Conservation (phyloP, 805 yeast species). For the Priceomyces haplophilus region DNA sequence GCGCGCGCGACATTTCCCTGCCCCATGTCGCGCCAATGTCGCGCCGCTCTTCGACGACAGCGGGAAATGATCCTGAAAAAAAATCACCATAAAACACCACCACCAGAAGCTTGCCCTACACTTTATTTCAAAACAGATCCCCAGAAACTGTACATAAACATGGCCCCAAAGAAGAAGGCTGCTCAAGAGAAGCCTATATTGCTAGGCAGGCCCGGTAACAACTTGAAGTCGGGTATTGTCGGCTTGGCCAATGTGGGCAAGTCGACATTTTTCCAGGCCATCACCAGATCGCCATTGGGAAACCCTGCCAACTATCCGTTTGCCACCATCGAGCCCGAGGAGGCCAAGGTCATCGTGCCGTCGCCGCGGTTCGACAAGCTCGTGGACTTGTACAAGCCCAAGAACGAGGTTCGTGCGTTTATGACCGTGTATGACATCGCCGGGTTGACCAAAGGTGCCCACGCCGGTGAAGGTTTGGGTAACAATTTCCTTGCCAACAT, state of each 20-base stretch:
- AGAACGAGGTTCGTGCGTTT: slow-evolving; percentile 84
- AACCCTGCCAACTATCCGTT: slow-evolving; percentile 98
- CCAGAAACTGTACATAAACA: slow-evolving; percentile 21
- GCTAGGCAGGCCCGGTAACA: slow-evolving; percentile 71
- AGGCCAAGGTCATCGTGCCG: slow-evolving; percentile 93
- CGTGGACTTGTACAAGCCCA: slow-evolving; percentile 72
- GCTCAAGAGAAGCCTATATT: slow-evolving; percentile 66
- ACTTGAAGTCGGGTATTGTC: slow-evolving; percentile 69
- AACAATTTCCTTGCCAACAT: slow-evolving; percentile 95
- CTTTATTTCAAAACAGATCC: slow-evolving; percentile 2
- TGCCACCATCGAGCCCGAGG: slow-evolving; percentile 98
- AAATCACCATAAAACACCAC: too few species aligned
- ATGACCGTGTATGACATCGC: slow-evolving; percentile 96
- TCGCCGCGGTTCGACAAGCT: slow-evolving; percentile 82
- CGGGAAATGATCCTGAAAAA: slow-evolving; percentile 3
- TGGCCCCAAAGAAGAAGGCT: slow-evolving; percentile 76
- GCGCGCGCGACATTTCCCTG: too few species aligned
- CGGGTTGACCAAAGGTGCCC: slow-evolving; percentile 95
- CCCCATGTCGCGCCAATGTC: too few species aligned
- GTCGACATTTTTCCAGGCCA: slow-evolving; percentile 95
- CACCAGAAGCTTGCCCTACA: too few species aligned
- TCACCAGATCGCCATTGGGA: slow-evolving; percentile 88
- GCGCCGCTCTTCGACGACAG: not conserved
- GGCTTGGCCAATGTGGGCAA: slow-evolving; percentile 96
- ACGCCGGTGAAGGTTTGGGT: slow-evolving; percentile 96